A percentile compares a stretch with the other conserved stretches of the same genome.
phyloP scores from a whole-genome alignment of 192 early-diverging fungal genomes.

The Entrophospora sp. region DNA sequence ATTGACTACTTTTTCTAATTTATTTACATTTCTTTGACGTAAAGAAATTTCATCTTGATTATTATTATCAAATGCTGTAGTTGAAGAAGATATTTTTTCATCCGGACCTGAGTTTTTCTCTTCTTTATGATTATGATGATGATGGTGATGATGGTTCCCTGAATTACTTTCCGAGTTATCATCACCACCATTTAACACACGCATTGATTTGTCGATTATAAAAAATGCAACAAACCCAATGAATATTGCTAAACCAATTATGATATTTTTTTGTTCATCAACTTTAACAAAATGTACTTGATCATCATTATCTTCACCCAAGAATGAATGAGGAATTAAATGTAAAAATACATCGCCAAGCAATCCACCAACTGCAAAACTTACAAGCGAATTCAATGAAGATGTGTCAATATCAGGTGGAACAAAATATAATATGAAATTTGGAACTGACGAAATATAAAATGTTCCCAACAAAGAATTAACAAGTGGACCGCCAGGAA shows the following conservation, averaged over 20 bases:
- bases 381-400: slow-evolving; percentile 65
- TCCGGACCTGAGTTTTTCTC: too few species aligned
- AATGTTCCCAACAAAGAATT: slow-evolving; percentile 65
- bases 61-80: too few species aligned
- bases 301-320: slow-evolving; percentile 35
- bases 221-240: slow-evolving; percentile 67
- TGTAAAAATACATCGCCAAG: slow-evolving; percentile 82
- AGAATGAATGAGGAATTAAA: slow-evolving; percentile 68
- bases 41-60: slow-evolving; percentile 28
- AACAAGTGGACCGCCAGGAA: slow-evolving; percentile 47
- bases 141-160: too few species aligned
- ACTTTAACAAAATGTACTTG: slow-evolving; percentile 31
- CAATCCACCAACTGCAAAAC: slow-evolving; percentile 81
- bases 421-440: slow-evolving; percentile 69
- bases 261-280: slow-evolving; percentile 47
- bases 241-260: slow-evolving; percentile 70
- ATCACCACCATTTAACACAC: slow-evolving; percentile 58
- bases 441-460: slow-evolving; percentile 78
- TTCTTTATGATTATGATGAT: slow-evolving; percentile 45
- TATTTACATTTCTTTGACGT: too few species aligned
- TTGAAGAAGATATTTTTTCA: too few species aligned
- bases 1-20: slow-evolving; percentile 20
- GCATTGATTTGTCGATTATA: slow-evolving; percentile 76
- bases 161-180: slow-evolving; percentile 48
- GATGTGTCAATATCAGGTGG: slow-evolving; percentile 52